Evolutionary conservation across 2,329 filamentous ascomycete species (phyloP), one percentile per base, ranked within the genome.

Genomic region (Cryphonectria radicalis): DNA sequence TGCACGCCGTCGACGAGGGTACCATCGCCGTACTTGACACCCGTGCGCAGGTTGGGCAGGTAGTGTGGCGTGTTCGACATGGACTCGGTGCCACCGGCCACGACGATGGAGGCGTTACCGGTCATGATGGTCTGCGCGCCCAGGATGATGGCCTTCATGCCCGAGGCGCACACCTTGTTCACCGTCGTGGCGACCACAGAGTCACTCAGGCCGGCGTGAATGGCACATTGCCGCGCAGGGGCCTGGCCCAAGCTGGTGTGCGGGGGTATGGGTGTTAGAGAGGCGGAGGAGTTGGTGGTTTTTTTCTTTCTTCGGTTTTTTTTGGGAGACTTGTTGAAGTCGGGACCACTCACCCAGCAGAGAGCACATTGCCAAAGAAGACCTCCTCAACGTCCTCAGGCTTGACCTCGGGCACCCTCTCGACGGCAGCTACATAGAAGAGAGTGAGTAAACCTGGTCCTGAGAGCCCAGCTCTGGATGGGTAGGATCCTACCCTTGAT

Each of bases 51-150:
- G 82, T 86, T 93, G 75, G 94, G 93, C 68, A 98, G 92, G 86
- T 99, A 99, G 86, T 99, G 95, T 67, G 96, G 96, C 69, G 92
- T 88, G 86, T 98, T 98, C 80, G 95, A 97, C 96, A 99, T 99
- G 86, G 94, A 97, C 87, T 99, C 96, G 76, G 95, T 91, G 77
- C 96, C 96, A 79, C 95, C 96, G 75, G 95, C 96, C 72, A 99
- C 94, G 75, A 99, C 91, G 75, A 98, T 91, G 77, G 93, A 91
- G 75, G 95, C 95, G 80, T 94, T 97, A 76, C 96, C 95, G 68
- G 95, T 97, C 82, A 98, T 94, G 85, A 99, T 99, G 78, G 95
- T 98, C 84, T 98, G 96, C 67, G 95, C 93, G 76, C 93, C 96
- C 73, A 99, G 88, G 76, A 97, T 94, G 80, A 99, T 92, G 76